Evolutionary conservation across 495 filamentous ascomycete genomes (phyloP), one percentile per base, ranked within the genome.

Genomic region (Clohesyomyces aquaticus): DNA sequence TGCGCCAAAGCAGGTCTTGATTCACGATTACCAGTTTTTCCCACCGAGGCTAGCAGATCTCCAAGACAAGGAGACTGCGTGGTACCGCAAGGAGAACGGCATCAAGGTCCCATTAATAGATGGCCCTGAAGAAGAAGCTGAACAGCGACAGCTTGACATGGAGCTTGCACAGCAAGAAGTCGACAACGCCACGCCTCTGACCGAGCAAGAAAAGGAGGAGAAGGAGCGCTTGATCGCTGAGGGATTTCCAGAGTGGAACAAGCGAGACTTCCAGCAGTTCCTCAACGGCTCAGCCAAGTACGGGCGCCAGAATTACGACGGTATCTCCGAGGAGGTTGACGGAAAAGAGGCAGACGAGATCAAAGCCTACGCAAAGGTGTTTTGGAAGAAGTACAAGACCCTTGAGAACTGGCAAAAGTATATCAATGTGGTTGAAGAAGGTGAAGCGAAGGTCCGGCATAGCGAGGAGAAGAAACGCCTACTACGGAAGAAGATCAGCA

Each of bases 21-120:
- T 96, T 35, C 92, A 97, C 71, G 95, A 99, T 71, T 98, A 96
- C 76, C 95, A 99, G 66, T 99, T 99, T 80, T 99, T 95, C 70
- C 93, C 91, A 0, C 80, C 85, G 0, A 79, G 83, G 12, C 83
- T 99, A 16, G 84, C 85, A 32, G 91, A 96, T 66, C 82, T 99
- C 12, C 95, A 99, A 76, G 93, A 97, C 64, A 87, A 93, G 66
- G 95, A 99, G 77, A 97, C 93, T 0, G 95, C 95, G 0, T 96
- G 83, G 73, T 96, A 94, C 74, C 90, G 94, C 50, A 96, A 96
- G 76, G 90, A 96, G 73, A 96, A 96, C 58, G 87, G 88, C 18
- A 94, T 96, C 79, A 97, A 96, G 72, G 90, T 90, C 12, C 89
- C 89, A 8, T 81, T 96, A 16, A 73, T 87, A 1, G 94, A 98